Conservation (phyloP, 345 rosid species). For the Sonneratia alba region DNA sequence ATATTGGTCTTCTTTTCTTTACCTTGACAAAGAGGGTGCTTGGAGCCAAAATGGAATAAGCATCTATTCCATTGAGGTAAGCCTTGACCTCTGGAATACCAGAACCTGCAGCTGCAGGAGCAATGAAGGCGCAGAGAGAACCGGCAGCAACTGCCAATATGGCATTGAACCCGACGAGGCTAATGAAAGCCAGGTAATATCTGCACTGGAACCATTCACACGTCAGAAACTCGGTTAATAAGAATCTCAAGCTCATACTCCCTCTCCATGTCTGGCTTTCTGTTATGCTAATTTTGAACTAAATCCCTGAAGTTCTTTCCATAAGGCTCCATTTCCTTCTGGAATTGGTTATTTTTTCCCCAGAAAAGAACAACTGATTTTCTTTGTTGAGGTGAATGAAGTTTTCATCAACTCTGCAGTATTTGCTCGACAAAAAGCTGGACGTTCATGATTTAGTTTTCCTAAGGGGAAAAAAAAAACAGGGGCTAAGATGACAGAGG, state of each 20-base stretch:
- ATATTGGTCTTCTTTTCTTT: not conserved
- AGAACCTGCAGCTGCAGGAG: constrained; percentile 44
- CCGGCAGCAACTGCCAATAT: constrained; percentile 27
- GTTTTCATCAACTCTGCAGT: no score
- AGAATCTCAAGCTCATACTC: not conserved
- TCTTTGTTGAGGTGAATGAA: no score
- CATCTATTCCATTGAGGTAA: constrained; percentile 42
- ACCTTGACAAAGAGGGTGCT: constrained; percentile 45
- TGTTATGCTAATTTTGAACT: no score
- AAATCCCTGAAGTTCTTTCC: no score
- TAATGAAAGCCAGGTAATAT: constrained; percentile 27
- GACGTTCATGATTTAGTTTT: no score
- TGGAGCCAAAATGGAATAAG: constrained; percentile 32
- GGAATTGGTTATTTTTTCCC: no score
- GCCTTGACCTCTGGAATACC: constrained; percentile 52
- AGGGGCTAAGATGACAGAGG: no score
- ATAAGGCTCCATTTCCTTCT: no score
- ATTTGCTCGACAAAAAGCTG: no score
- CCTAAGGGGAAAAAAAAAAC: no score
- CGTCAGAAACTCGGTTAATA: not conserved
- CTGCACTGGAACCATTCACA: constrained; percentile 23
- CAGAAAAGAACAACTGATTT: no score
- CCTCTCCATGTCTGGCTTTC: no score
- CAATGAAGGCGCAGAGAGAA: constrained; percentile 31
- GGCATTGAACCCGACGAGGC: constrained; percentile 25